phyloP scores from a whole-genome alignment of 352 stramenopile genomes.

The Blastocystis sp. region DNA sequence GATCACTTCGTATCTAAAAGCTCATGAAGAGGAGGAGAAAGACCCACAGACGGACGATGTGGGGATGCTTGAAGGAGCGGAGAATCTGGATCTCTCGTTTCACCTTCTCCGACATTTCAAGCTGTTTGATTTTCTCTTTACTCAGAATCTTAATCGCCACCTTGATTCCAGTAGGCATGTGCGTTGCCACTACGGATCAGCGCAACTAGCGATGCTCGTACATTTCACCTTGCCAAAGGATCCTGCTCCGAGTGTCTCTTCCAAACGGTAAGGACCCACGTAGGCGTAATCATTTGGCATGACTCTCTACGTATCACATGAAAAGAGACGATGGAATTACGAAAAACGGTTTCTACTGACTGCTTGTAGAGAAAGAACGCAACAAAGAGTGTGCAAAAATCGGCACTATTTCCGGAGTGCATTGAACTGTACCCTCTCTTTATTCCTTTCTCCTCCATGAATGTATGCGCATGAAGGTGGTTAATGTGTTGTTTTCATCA shows the following conservation, averaged over 20 bases:
- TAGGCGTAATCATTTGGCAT: constrained; percentile 68
- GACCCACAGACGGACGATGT: constrained; percentile 93
- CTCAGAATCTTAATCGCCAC: constrained; percentile 99
- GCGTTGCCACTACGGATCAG: constrained; percentile 80
- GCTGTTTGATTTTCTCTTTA: constrained; percentile 94
- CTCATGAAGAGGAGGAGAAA: neutral
- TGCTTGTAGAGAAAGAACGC: neutral
- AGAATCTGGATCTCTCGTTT: constrained; percentile 97
- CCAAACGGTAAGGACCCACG: constrained; percentile 92
- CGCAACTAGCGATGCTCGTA: neutral
- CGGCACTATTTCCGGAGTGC: constrained; percentile 37
- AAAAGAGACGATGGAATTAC: neutral
- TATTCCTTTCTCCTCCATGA: too few relatives aligned
- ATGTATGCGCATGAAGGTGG: too few relatives aligned
- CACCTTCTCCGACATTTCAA: constrained; percentile 99
- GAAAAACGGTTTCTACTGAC: neutral
- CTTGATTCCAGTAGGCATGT: constrained; percentile 95
- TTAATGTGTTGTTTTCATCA: too few relatives aligned
- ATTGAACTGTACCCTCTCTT: too few relatives aligned
- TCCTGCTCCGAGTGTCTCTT: constrained; percentile 97
- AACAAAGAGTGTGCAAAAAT: constrained; percentile 9
- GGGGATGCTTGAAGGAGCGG: constrained; percentile 93
- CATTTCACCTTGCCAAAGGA: constrained; percentile 97
- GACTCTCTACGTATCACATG: neutral
- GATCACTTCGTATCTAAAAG: constrained; percentile 85